Evolutionary conservation across 2,329 filamentous ascomycete genomes (phyloP).

Genomic region (Diaporthe caulivora): DNA sequence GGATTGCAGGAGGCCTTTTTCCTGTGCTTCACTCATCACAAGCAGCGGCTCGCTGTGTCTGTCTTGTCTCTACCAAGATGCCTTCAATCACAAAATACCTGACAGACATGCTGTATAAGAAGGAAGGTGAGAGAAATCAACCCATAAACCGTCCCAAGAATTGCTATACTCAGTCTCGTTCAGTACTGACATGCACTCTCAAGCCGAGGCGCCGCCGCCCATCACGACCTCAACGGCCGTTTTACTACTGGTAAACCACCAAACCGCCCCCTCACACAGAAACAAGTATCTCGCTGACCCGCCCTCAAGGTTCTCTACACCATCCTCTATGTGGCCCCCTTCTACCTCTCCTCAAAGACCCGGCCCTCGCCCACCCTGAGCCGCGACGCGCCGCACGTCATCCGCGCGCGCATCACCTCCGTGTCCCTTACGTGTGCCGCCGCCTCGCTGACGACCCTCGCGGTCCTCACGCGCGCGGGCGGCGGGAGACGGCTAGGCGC

Average conservation of each 20-base stretch:
- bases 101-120: constrained; percentile 36
- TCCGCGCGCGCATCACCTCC: constrained; percentile 84
- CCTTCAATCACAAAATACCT: constrained; percentile 36
- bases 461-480: constrained; percentile 69
- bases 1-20: not conserved
- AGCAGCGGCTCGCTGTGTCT: not conserved
- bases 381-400: constrained; percentile 89
- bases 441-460: constrained; percentile 75
- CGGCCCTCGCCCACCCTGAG: constrained; percentile 83
- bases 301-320: constrained; percentile 79
- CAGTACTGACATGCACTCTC: not conserved
- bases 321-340: constrained; percentile 88
- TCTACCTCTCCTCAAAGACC: constrained; percentile 86
- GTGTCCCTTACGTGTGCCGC: constrained; percentile 81
- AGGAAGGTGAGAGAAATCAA: constrained; percentile 14
- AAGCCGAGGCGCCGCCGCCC: constrained; percentile 47
- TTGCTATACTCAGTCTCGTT: too few species aligned
- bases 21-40: not conserved
- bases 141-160: too few species aligned
- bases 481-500: constrained; percentile 57
- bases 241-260: constrained; percentile 50
- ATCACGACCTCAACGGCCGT: constrained; percentile 55
- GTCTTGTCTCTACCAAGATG: constrained; percentile 18
- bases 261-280: not conserved
- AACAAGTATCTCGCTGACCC: not conserved